A percentile compares a stretch with the other conserved stretches of the same genome.
Conservation (phyloP, 2,329 filamentous ascomycete species). For the Domatiomyces globalis region DNA sequence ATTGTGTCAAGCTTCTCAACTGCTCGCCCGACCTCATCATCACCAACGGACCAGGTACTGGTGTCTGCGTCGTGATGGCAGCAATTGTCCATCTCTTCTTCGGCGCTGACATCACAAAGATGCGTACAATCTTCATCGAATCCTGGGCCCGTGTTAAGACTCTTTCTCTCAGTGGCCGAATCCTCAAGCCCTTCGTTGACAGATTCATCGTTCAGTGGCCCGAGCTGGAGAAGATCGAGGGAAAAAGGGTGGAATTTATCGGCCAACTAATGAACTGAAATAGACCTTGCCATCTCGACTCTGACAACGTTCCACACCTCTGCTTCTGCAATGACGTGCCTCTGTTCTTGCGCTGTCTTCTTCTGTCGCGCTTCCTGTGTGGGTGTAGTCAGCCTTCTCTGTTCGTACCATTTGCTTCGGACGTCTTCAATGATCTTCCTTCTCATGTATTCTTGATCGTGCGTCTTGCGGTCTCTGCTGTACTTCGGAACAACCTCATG, state of each 20-base stretch:
- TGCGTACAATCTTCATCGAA: slow-evolving; percentile 75
- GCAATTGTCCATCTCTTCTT: slow-evolving; percentile 43
- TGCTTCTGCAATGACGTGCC: slow-evolving; percentile 2
- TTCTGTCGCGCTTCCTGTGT: background rate
- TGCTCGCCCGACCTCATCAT: slow-evolving; percentile 60
- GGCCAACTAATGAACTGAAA: slow-evolving; percentile 12
- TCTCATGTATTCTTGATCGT: slow-evolving; percentile 14
- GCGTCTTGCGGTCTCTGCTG: slow-evolving; percentile 4
- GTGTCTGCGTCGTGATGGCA: slow-evolving; percentile 57
- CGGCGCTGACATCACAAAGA: slow-evolving; percentile 22
- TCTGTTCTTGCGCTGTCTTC: background rate
- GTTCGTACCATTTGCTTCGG: slow-evolving; percentile 12
- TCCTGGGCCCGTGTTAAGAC: slow-evolving; percentile 76
- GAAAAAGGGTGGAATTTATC: slow-evolving; percentile 11
- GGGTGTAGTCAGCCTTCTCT: slow-evolving; percentile 9
- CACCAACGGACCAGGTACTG: slow-evolving; percentile 80
- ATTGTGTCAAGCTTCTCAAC: slow-evolving; percentile 44
- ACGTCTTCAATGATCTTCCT: slow-evolving; percentile 18
- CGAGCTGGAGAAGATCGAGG: slow-evolving; percentile 35
- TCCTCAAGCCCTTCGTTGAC: slow-evolving; percentile 61
- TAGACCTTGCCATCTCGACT: background rate
- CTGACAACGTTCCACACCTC: background rate
- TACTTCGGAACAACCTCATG: slow-evolving; percentile 8
- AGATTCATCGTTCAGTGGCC: slow-evolving; percentile 73
- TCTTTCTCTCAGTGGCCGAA: slow-evolving; percentile 69